Evolutionary conservation across 2,329 filamentous ascomycete species (phyloP), one percentile per base, ranked within the genome.

Genomic region (Fusarium chaquense): DNA sequence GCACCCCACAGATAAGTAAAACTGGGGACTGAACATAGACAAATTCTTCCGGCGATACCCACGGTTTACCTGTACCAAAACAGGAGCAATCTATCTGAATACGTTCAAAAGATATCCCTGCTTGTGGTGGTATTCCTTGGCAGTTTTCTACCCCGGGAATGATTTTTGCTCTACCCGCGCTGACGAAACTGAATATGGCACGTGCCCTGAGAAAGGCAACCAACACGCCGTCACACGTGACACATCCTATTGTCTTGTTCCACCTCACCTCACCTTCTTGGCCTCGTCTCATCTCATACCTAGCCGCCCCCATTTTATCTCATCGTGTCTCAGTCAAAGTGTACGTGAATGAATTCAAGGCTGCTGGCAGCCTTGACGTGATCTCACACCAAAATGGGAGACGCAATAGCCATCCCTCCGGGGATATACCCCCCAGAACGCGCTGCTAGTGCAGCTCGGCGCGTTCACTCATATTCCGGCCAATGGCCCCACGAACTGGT

Each of bases 401-500:
- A 11, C 16, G n/a, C 9, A 24, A 11, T 13, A 35, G 30, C 33
- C 43, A 6, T 28, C 28, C 15, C 15, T 4, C 3, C 20, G 20
- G 20, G 10, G 18, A 43, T 18, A 43, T 61, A 61, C 32, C 35
- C 53, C n/a, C n/a, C 43, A 9, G 28, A 10, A 18, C 58, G 54
- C 11, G 35, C 59, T 13, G 18, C 24, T 20, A 33, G 24, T 18
- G 58, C 59, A 30, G 59, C 59, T 3, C 18, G n/a, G 28, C 59
- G 59, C 33, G 52, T 62, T 18, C 13, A 20, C 18, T 41, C 33
- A 24, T 36, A 22, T 18, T 46, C 40, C 4, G 59, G 59, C 3
- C 20, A 40, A 20, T 62, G 59, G 59, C 59, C 59, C 3, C 36
- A 38, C 1, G 57, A 62, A 1, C 33, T 62, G 1, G 36, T 36